Conservation (phyloP, 2,329 filamentous ascomycete genomes). For the Alternaria brassicicola region DNA sequence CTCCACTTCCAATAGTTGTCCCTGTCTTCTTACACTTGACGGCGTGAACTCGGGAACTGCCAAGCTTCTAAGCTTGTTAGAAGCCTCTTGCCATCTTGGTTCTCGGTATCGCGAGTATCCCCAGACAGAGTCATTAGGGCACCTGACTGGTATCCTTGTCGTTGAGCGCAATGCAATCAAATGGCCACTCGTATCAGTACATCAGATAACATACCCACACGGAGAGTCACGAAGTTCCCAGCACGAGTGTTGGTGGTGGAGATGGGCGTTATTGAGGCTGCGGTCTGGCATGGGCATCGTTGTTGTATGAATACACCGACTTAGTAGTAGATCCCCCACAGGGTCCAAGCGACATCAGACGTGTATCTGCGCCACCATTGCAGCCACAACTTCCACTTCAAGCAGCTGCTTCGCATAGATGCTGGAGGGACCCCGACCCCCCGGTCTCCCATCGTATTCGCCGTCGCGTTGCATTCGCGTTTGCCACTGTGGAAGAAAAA, state of each 20-base stretch:
- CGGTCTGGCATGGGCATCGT: slow-evolving; percentile 5
- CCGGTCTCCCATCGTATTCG: not conserved
- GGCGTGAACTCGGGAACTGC: not conserved
- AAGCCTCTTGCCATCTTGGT: not conserved
- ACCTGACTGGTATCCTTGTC: not conserved
- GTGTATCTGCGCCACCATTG: slow-evolving; percentile 5
- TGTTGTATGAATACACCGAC: not conserved
- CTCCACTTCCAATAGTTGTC: slow-evolving; percentile 4
- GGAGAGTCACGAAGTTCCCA: not conserved
- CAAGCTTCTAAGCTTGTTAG: not conserved
- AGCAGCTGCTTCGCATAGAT: not conserved
- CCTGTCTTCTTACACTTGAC: slow-evolving; percentile 8
- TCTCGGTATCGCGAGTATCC: not conserved
- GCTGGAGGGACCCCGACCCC: not conserved
- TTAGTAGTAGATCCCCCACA: slow-evolving; percentile 23
- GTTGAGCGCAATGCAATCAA: not conserved
- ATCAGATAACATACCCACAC: not conserved
- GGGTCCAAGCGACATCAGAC: slow-evolving; percentile 16
- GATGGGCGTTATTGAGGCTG: not conserved
- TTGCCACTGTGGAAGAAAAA: slow-evolving; percentile 26
- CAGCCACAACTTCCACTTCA: not conserved
- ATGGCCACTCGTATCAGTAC: not conserved
- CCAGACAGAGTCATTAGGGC: not conserved
- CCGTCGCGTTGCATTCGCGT: slow-evolving; percentile 4
- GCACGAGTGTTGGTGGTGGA: not conserved